phyloP scores from a whole-genome alignment of 257 asterid genomes.

The Marsdenia floribunda region DNA sequence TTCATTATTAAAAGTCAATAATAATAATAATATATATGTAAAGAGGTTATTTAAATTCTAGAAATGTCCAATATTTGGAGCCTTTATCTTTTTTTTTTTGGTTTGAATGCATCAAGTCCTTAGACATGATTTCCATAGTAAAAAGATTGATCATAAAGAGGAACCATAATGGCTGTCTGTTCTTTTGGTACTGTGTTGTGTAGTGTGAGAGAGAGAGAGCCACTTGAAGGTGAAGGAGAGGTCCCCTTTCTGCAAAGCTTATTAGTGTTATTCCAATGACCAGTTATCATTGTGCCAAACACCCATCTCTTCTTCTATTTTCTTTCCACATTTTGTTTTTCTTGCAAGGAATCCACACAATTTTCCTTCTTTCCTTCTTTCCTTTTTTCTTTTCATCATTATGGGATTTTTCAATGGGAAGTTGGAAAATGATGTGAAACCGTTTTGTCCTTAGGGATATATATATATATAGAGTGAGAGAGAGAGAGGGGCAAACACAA shows the following conservation, averaged over 20 bases:
- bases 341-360: neutral
- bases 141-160: constrained; percentile 5
- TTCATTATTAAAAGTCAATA: too few species aligned
- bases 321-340: constrained; percentile 1
- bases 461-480: too few species aligned
- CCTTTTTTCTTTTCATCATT: neutral
- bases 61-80: too few species aligned
- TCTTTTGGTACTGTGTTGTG: neutral
- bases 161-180: constrained; percentile 6
- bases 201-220: neutral
- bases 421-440: constrained; percentile 19
- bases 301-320: constrained; percentile 3
- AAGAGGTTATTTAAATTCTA: too few species aligned
- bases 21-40: too few species aligned
- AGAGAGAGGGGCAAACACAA: too few species aligned
- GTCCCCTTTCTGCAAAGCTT: constrained; percentile 4
- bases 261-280: neutral
- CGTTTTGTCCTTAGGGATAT: neutral
- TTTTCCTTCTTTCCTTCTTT: too few species aligned
- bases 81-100: neutral
- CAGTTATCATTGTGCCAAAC: constrained; percentile 7
- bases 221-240: constrained; percentile 2
- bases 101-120: neutral
- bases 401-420: neutral
- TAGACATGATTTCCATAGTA: constrained; percentile 10